Percentiles rank a stretch among this genome's conserved stretches.
Evolutionary conservation across 192 early-diverging fungal genomes (phyloP).

Genomic region (Coemansia sp.): DNA sequence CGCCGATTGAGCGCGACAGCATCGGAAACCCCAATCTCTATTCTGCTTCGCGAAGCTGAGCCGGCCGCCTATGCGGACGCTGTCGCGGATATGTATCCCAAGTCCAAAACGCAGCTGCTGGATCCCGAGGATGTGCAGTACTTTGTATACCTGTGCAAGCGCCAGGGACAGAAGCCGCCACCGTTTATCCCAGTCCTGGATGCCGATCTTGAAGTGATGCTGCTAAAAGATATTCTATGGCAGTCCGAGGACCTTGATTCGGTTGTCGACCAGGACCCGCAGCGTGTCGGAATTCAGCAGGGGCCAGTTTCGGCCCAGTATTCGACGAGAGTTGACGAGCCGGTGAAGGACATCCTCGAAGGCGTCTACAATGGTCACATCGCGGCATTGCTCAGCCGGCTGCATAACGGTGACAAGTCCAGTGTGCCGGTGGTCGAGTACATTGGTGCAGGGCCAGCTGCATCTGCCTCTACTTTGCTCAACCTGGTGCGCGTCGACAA

Average conservation of each 20-base stretch:
- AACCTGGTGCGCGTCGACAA: not conserved
- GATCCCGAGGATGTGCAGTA: slow-evolving; percentile 36
- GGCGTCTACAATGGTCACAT: slow-evolving; percentile 80
- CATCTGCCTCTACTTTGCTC: not conserved
- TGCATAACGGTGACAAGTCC: not conserved
- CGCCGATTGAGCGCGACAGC: not conserved
- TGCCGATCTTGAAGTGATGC: slow-evolving; percentile 84
- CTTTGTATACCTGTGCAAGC: slow-evolving; percentile 47
- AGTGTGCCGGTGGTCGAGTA: not conserved
- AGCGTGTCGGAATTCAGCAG: slow-evolving; percentile 83
- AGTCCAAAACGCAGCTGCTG: slow-evolving; percentile 9
- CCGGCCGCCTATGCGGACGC: slow-evolving; percentile 13
- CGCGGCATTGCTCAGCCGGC: slow-evolving; percentile 25
- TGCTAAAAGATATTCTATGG: slow-evolving; percentile 90
- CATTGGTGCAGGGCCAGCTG: not conserved
- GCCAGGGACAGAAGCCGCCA: slow-evolving; percentile 78
- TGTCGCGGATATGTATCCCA: slow-evolving; percentile 7
- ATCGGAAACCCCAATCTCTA: not conserved
- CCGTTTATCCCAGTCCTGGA: slow-evolving; percentile 89
- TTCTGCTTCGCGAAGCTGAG: not conserved
- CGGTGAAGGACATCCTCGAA: slow-evolving; percentile 84
- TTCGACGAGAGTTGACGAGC: slow-evolving; percentile 75
- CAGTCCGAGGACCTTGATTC: slow-evolving; percentile 85
- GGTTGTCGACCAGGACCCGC: slow-evolving; percentile 80
- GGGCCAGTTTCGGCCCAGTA: slow-evolving; percentile 82